A percentile compares a stretch with the other conserved stretches of the same genome.
These are phyloP conservation scores for Plasmodium yoelii DNA, from an alignment of 169 alveolate species.

Conservation along the genomic window DNA sequence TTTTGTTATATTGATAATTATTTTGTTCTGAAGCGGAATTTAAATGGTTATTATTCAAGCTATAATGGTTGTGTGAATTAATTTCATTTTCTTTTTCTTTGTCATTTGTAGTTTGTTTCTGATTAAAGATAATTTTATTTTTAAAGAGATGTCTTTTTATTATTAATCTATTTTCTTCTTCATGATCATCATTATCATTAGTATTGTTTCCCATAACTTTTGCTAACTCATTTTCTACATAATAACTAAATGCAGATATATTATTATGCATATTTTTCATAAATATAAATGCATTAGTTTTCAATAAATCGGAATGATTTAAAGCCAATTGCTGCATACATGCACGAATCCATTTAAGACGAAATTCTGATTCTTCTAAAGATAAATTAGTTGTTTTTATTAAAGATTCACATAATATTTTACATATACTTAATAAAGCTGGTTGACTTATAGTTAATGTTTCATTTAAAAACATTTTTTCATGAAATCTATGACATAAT, in stretches of 20 bases:
- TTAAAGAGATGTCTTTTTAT: not conserved
- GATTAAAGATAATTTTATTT: conserved; percentile 14
- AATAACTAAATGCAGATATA: conserved; percentile 24
- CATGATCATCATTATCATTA: not conserved
- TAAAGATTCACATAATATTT: conserved; percentile 56
- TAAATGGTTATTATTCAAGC: no score
- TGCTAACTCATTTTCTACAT: conserved; percentile 18
- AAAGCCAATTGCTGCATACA: conserved; percentile 30
- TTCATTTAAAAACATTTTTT: conserved; percentile 8
- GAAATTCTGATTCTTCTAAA: conserved; percentile 34
- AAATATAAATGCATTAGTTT: conserved; percentile 55
- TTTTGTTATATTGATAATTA: conserved; percentile 18
- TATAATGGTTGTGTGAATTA: no score
- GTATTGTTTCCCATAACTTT: conserved; percentile 13
- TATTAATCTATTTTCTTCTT: no score
- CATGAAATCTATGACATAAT: conserved; percentile 38
- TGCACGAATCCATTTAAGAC: conserved; percentile 47
- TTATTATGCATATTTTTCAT: conserved; percentile 59
- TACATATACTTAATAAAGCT: conserved; percentile 57
- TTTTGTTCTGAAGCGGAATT: not conserved
- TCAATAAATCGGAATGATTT: conserved; percentile 37
- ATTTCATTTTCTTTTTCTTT: no score
- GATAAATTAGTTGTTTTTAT: conserved; percentile 9
- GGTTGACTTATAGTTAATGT: conserved; percentile 51
- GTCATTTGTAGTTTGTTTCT: no score